A percentile compares a stretch with the other conserved stretches of the same genome.
These are phyloP conservation scores for Vinca minor DNA, from an alignment of 257 asterid species.

Conservation along the genomic window DNA sequence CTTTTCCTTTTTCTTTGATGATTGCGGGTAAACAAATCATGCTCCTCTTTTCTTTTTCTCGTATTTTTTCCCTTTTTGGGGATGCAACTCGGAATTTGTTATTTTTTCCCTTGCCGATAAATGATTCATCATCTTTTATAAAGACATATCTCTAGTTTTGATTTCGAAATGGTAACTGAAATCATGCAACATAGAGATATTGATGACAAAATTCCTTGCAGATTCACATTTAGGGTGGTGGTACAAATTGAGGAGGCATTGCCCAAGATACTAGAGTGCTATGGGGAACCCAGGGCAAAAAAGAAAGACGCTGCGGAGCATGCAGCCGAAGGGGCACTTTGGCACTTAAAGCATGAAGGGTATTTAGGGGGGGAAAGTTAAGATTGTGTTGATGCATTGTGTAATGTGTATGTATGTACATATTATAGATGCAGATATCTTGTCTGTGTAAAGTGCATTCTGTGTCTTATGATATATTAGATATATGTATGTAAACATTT, in stretches of 20 bases:
- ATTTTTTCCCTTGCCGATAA: neutral
- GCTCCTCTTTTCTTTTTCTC: too few species aligned
- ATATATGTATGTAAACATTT: neutral
- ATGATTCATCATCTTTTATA: neutral
- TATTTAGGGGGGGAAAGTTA: slow-evolving; percentile 26
- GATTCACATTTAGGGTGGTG: slow-evolving; percentile 54
- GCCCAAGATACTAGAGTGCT: slow-evolving; percentile 38
- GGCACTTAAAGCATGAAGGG: slow-evolving; percentile 58
- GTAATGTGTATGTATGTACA: neutral
- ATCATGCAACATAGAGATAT: neutral
- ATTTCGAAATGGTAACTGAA: slow-evolving; percentile 5
- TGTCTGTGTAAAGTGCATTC: neutral
- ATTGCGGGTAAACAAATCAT: neutral
- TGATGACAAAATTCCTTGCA: slow-evolving; percentile 15
- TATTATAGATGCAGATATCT: neutral
- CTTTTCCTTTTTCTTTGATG: neutral
- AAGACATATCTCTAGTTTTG: neutral
- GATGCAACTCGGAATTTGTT: neutral
- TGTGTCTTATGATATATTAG: neutral
- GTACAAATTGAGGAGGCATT: slow-evolving; percentile 44
- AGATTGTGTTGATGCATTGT: neutral
- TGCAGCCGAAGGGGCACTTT: slow-evolving; percentile 77
- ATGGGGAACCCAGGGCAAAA: slow-evolving; percentile 46
- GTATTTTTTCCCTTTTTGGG: neutral
- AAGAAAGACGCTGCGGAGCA: slow-evolving; percentile 78